Evolutionary conservation across 208 protist species (phyloP), one percentile per base, ranked within the genome.

Genomic region (Wallacemonas sp.): DNA sequence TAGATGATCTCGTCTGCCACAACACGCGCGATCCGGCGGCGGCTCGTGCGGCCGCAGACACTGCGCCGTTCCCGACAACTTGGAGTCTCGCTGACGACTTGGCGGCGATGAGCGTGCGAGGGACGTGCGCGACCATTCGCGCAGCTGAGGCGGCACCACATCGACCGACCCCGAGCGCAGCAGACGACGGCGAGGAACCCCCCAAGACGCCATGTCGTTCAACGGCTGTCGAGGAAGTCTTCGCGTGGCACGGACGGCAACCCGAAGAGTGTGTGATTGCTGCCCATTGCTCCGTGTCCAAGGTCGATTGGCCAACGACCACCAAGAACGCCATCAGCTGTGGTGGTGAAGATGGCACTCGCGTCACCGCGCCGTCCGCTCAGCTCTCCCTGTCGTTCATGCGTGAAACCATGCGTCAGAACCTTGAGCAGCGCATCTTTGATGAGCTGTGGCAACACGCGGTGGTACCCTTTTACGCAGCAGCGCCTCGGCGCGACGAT

Each of bases 391-490:
- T n/a, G n/a, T 37, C 55, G 9, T 48, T 62, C 24, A 3, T 5
- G 21, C 17, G 3, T 15, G 38, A 46, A 22, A 4, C 3, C 37
- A 4, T 45, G 12, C 34, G 55, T 12, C 19, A 46, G 29, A 67
- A 67, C 34, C 15, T 79, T n/a, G 58, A 59, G 37, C 19, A 48
- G 19, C 24, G 39, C n/a, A 33, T 88, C 8, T 88, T 88, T 60
- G 45, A 32, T 6, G 53, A 59, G 22, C 8, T 88, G 12, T 84
- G 77, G 81, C 58, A 59, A 5, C 42, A 66, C 1, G 78, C 82
- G 22, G 74, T 81, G 37, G 77, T 88, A 19, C 78, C 78, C 0
- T 78, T 73, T 38, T 79, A 81, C 36, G 52, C 52, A 3, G 27
- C 10, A n/a, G 29, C 34, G 24, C 46, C 26, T 8, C 8, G 26